phyloP scores from a whole-genome alignment of 805 yeast genomes.

The Kluyveromyces wickerhamii region DNA sequence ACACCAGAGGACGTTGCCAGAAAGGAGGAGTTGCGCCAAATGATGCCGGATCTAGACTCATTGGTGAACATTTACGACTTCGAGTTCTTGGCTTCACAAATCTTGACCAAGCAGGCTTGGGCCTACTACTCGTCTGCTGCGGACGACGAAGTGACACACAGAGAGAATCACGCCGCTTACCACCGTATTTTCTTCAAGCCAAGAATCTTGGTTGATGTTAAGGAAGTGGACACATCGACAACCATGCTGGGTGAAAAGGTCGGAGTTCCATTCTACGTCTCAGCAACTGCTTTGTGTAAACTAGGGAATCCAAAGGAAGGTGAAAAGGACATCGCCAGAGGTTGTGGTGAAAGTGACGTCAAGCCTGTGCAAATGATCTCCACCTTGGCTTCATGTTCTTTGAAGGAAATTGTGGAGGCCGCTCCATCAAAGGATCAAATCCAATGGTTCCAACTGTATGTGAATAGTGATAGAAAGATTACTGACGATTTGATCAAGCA shows the following conservation, averaged over 20 bases:
- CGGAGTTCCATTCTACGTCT: slow-evolving; percentile 74
- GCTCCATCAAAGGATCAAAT: slow-evolving; percentile 52
- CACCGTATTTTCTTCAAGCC: slow-evolving; percentile 88
- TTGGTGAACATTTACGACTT: slow-evolving; percentile 78
- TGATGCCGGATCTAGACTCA: slow-evolving; percentile 61
- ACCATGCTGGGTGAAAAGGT: slow-evolving; percentile 65
- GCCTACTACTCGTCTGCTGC: slow-evolving; percentile 88
- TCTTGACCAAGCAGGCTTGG: slow-evolving; percentile 77
- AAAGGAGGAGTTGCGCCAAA: slow-evolving; percentile 27
- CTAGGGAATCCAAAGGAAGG: slow-evolving; percentile 86
- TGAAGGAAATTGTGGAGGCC: slow-evolving; percentile 76
- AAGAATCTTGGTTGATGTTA: slow-evolving; percentile 70
- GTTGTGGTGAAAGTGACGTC: slow-evolving; percentile 62
- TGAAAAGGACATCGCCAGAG: slow-evolving; percentile 75
- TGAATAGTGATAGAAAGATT: slow-evolving; percentile 64
- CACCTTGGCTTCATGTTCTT: slow-evolving; percentile 79
- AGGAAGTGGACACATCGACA: slow-evolving; percentile 60
- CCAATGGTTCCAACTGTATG: slow-evolving; percentile 87
- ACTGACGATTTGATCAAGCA: slow-evolving; percentile 55
- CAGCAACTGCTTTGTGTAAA: slow-evolving; percentile 89
- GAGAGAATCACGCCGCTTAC: slow-evolving; percentile 88
- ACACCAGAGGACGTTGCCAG: slow-evolving; percentile 23
- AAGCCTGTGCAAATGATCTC: slow-evolving; percentile 78
- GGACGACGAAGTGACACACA: slow-evolving; percentile 83
- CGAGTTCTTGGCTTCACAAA: slow-evolving; percentile 75